Evolutionary conservation across 2,329 filamentous ascomycete genomes (phyloP), one percentile per base, ranked within the genome.

Genomic region (Stenocarpella maydis): DNA sequence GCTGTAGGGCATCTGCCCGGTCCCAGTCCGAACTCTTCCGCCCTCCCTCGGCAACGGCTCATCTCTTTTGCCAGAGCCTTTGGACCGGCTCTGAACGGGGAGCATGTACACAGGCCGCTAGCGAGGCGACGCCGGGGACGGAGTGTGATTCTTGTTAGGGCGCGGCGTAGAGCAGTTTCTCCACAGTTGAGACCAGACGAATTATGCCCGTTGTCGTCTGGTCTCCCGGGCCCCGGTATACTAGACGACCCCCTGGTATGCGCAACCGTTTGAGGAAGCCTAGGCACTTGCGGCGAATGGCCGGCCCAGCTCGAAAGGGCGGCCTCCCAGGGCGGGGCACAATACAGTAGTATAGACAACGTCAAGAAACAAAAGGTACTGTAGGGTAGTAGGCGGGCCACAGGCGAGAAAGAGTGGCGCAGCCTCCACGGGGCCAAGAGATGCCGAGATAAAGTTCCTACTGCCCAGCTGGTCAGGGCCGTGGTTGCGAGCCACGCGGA

Each of bases 121-220:
- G 61, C 43, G 28, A 24, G 52, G 45, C 12, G 21, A 19, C 37
- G 65, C 26, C 45, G 21, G 50, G 37, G 15, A 37, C 21, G 24
- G 19, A 10, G 17, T 19, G 17, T 1, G 0, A 17, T 15, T 15
- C 14, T 28, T 37, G 54, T 68, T 52, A 54, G 66, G 19, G 24
- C 39, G 28, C 21, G 45, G 24, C 26, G 60, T 65, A 58, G 15
- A 61, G 41, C 41, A 49, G 58, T 12, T 26, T 50, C 49, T 39
- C 61, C 68, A 60, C 52, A 60, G 34, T 37, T 61, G 67, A 69
- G 67, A 69, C 61, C 50, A 69, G 67, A 69, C 41, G 61, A 66
- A 34, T n/a, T 45, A 12, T 60, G 58, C 58, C 43, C 58, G 58
- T 63, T 63, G 41, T 63, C 58, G 41, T 63, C 58, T 63, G 58